Base-by-base conservation (phyloP, 2,329 filamentous ascomycete genomes). In the Aspergillus oerlinghausenensis region DNA sequence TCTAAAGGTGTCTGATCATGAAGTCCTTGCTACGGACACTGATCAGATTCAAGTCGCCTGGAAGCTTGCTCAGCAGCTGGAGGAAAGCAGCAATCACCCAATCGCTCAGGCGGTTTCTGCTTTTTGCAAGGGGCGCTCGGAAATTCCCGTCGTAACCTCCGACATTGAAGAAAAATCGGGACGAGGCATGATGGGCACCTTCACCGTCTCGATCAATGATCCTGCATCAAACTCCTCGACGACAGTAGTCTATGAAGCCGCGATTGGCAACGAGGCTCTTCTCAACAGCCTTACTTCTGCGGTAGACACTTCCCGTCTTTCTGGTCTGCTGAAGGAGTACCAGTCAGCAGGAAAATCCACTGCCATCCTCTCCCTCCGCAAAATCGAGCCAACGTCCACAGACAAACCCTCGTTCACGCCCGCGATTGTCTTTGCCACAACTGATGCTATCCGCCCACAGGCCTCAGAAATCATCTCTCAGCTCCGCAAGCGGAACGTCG, bases 361-460 rank as follows among this genome's bases (percentile, higher is more conserved):
- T 6, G 75, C 77, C 1, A 72, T 79, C 10, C 69, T 79, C n/a
- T 74, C 72, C 6, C 56, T 79, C 11, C 73, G 75, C 54, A 60
- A 62, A 35, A 25, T 68, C 47, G 51, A 59, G n/a, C 23, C 54
- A 9, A 40, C 60, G 6, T 49, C 60, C 9, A 17, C 58, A 9
- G 50, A 64, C 42, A n/a, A 59, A 50, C 55, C 64, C 32, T 32
- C 38, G 2, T 77, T 76, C 56, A 55, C 69, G 2, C 79, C 94
- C 5, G 78, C 81, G 0, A 85, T 87, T 0, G 80, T 86, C 10
- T 86, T 96, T 62, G 86, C 90, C 49, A 87, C 93, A 50, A 87
- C 92, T 0, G 92, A 97, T 63, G 86, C 90, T 1, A 83, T 96
- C 60, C 88, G 92, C 2, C 82, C 84, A 0, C 90, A 95, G 73